A percentile compares a stretch with the other conserved stretches of the same genome.
phyloP scores from a whole-genome alignment of 2,329 filamentous ascomycete species.

The Aspergillus spinulosporus region DNA sequence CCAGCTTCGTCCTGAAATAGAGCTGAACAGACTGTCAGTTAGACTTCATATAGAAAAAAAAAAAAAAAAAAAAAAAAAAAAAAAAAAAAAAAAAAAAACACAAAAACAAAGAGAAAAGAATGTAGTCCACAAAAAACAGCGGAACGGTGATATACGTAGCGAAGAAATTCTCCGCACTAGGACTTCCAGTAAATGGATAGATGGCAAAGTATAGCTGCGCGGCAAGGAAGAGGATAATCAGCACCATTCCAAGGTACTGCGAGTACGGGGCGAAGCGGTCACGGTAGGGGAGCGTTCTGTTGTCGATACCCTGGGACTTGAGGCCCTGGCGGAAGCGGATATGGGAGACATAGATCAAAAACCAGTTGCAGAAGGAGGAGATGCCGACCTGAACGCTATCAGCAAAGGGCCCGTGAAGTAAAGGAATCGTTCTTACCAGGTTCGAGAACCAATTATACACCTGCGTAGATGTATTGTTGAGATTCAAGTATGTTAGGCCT shows the following conservation, averaged over 20 bases:
- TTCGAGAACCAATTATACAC: conserved; percentile 39
- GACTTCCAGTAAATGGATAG: conserved; percentile 31
- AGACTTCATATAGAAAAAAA: not conserved
- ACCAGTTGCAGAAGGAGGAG: conserved; percentile 33
- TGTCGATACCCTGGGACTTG: conserved; percentile 30
- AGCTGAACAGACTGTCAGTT: not conserved
- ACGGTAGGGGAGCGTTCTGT: conserved; percentile 27
- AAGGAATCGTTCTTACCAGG: conserved; percentile 20
- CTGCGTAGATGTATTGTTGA: conserved; percentile 26
- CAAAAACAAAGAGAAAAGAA: not conserved
- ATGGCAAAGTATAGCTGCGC: conserved; percentile 37
- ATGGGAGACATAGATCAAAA: conserved; percentile 29
- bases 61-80: too few relatives aligned
- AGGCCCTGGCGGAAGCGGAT: conserved; percentile 32
- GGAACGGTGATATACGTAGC: conserved; percentile 35
- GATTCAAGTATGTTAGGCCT: conserved; percentile 37
- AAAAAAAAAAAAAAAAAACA: too few relatives aligned
- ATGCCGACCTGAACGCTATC: conserved; percentile 26
- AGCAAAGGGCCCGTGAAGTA: not conserved
- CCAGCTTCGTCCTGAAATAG: conserved; percentile 1
- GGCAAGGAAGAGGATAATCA: conserved; percentile 31
- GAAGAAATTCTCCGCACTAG: conserved; percentile 34
- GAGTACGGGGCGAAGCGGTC: conserved; percentile 28
- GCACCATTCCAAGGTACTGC: conserved; percentile 27
- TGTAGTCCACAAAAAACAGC: conserved; percentile 33